Evolutionary conservation across 768 basidiomycete species (phyloP).

Genomic region (Agrocybe praecox): DNA sequence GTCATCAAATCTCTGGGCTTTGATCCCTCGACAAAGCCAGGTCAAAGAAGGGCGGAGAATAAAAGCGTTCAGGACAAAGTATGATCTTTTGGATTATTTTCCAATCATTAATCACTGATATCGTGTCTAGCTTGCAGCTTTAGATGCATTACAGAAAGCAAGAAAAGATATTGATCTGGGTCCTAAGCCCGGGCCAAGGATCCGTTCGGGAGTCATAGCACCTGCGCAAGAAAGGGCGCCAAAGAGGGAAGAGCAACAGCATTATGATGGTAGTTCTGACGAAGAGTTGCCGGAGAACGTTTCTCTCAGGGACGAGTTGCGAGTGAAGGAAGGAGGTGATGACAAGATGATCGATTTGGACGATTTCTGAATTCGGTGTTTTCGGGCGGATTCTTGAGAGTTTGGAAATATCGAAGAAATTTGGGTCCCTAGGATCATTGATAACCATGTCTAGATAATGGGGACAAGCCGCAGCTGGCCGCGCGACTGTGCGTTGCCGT

Average conservation of each 20-base stretch:
- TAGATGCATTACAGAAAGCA: slow-evolving; percentile 54
- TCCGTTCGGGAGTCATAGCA: slow-evolving; percentile 59
- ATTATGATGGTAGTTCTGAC: slow-evolving; percentile 23
- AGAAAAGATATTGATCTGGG: slow-evolving; percentile 59
- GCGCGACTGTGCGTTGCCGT: too few relatives aligned
- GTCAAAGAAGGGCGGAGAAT: slow-evolving; percentile 42
- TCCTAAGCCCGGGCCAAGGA: slow-evolving; percentile 62
- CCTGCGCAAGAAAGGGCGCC: slow-evolving; percentile 24
- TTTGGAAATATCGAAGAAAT: too few relatives aligned
- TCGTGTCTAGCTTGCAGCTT: slow-evolving; percentile 50
- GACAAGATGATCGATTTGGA: slow-evolving; percentile 49
- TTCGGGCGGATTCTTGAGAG: too few relatives aligned
- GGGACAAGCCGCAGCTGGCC: too few relatives aligned
- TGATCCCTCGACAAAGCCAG: slow-evolving; percentile 67
- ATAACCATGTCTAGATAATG: too few relatives aligned
- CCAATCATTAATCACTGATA: not conserved
- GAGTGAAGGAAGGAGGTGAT: slow-evolving; percentile 10
- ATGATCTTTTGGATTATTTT: slow-evolving; percentile 4
- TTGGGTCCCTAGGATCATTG: too few relatives aligned
- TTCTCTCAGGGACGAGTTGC: slow-evolving; percentile 1
- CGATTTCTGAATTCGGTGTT: slow-evolving; percentile 27
- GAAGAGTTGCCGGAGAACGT: slow-evolving; percentile 26
- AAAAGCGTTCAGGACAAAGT: slow-evolving; percentile 62
- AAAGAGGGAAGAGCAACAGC: not conserved
- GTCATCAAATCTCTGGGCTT: slow-evolving; percentile 78